phyloP scores from a whole-genome alignment of 768 basidiomycete species.

The Candolleomyces eurysporus region DNA sequence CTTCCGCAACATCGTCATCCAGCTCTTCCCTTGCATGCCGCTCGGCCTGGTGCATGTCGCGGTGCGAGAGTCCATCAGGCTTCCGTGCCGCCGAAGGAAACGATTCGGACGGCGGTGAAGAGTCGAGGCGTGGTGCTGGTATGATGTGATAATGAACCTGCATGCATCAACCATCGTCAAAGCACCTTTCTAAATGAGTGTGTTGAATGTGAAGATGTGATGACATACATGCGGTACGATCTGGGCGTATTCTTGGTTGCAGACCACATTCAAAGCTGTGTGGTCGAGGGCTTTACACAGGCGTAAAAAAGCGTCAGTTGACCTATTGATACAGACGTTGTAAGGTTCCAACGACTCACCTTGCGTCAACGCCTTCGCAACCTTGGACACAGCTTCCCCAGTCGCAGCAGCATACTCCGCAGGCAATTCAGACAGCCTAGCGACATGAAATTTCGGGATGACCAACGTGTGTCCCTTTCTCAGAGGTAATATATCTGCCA shows the following conservation, averaged over 20 bases:
- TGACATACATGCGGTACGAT: slow-evolving; percentile 68
- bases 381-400: slow-evolving; percentile 57
- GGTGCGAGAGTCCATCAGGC: slow-evolving; percentile 32
- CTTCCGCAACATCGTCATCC: slow-evolving; percentile 55
- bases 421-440: slow-evolving; percentile 65
- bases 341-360: slow-evolving; percentile 35
- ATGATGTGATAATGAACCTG: slow-evolving; percentile 80
- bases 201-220: background rate
- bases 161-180: background rate
- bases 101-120: slow-evolving; percentile 7
- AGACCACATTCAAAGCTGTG: slow-evolving; percentile 71
- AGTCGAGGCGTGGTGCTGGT: slow-evolving; percentile 54
- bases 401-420: slow-evolving; percentile 54
- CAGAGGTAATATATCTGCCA: slow-evolving; percentile 64
- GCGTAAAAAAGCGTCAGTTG: background rate
- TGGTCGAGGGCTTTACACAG: slow-evolving; percentile 50
- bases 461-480: slow-evolving; percentile 67
- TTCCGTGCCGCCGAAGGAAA: background rate
- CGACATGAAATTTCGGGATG: slow-evolving; percentile 63
- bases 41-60: slow-evolving; percentile 61
- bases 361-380: slow-evolving; percentile 60
- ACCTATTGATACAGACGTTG: background rate
- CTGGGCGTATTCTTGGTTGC: slow-evolving; percentile 81
- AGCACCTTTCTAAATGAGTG: background rate
- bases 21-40: slow-evolving; percentile 56